Percentiles rank a stretch among this genome's conserved stretches.
Conservation (phyloP, 1,139 yeast genomes). For the Pneumocystis oryctolagi region DNA sequence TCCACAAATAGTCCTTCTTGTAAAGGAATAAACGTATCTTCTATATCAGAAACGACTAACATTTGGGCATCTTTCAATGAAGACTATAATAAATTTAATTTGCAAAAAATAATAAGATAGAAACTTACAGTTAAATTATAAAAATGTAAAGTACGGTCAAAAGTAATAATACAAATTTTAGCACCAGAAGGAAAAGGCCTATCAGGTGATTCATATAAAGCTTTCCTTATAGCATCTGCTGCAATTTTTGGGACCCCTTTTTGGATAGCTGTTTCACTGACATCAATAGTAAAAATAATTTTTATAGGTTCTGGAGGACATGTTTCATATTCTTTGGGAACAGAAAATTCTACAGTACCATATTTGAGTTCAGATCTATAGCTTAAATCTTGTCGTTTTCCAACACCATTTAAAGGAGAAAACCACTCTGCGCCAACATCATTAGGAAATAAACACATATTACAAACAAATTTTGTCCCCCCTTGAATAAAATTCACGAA, state of each 20-base stretch:
- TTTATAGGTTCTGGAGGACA: constrained; percentile 36
- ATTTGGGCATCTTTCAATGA: constrained; percentile 44
- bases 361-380: constrained; percentile 60
- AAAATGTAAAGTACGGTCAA: constrained; percentile 58
- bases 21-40: constrained; percentile 73
- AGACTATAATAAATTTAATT: constrained; percentile 13
- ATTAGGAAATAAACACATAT: constrained; percentile 72
- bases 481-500: constrained; percentile 52
- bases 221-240: constrained; percentile 56
- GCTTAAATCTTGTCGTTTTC: constrained; percentile 47
- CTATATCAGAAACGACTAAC: constrained; percentile 54
- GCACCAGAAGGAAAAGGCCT: constrained; percentile 29
- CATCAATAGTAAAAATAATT: constrained; percentile 67
- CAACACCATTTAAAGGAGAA: constrained; percentile 46
- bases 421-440: constrained; percentile 45
- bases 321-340: constrained; percentile 46
- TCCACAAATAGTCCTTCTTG: constrained; percentile 64
- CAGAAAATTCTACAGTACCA: constrained; percentile 77
- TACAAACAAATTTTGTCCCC: constrained; percentile 60
- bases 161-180: constrained; percentile 58
- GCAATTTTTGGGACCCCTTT: constrained; percentile 51
- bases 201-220: constrained; percentile 29
- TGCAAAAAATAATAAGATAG: not conserved
- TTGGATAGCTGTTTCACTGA: constrained; percentile 46
- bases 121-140: constrained; percentile 40